A percentile compares a stretch with the other conserved stretches of the same genome.
Evolutionary conservation across 139 green algal species (phyloP).

Genomic region (Picochlorum sp.): DNA sequence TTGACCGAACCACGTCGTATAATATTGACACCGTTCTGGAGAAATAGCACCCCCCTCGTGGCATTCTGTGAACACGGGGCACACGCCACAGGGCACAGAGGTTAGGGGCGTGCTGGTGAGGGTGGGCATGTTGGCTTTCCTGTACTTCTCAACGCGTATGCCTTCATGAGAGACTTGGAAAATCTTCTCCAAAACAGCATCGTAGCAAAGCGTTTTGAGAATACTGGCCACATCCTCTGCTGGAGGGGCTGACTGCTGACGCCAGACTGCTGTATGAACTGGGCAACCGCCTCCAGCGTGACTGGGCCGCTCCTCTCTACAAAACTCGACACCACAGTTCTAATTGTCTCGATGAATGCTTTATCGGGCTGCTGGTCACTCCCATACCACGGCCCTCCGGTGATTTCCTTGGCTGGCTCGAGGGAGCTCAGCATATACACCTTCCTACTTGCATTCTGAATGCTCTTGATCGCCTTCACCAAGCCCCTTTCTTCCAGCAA

Average conservation of each 20-base stretch:
- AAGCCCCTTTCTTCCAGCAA: constrained; percentile 68
- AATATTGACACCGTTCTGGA: constrained; percentile 59
- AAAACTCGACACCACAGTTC: not conserved
- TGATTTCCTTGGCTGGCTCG: constrained; percentile 84
- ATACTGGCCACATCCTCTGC: constrained; percentile 61
- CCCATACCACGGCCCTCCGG: constrained; percentile 92
- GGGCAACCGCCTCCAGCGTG: not conserved
- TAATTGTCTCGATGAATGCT: constrained; percentile 75
- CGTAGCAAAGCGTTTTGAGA: constrained; percentile 64
- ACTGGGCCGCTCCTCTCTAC: not conserved
- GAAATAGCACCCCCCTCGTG: constrained; percentile 60
- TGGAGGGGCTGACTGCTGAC: constrained; percentile 46
- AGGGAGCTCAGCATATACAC: constrained; percentile 91
- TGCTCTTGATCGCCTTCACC: constrained; percentile 64
- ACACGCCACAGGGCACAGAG: constrained; percentile 74
- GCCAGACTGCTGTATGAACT: not conserved
- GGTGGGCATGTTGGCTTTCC: constrained; percentile 19
- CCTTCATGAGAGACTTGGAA: constrained; percentile 29
- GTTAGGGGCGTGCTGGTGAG: constrained; percentile 19
- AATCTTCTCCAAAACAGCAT: constrained; percentile 50
- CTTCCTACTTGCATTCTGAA: constrained; percentile 31
- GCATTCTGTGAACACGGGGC: constrained; percentile 77
- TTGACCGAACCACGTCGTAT: constrained; percentile 19
- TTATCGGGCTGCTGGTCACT: constrained; percentile 59
- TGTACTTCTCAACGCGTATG: constrained; percentile 20